A percentile compares a stretch with the other conserved stretches of the same genome.
These are phyloP conservation scores for Cutaneotrichosporon mucoides DNA, from an alignment of 1,284 basidiomycete genomes.

Conservation along the genomic window DNA sequence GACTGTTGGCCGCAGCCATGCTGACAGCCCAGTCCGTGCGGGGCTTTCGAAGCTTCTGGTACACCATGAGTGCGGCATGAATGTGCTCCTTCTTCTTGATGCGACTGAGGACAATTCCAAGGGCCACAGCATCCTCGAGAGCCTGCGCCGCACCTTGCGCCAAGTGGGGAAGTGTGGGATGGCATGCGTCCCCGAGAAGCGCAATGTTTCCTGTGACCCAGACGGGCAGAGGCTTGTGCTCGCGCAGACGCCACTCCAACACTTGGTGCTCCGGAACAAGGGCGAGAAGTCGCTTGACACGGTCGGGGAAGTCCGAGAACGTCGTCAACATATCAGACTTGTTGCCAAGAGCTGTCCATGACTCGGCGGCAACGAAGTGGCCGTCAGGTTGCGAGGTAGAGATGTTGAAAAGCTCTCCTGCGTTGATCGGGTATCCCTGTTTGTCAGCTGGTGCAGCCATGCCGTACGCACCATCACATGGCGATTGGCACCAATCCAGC, in stretches of 20 bases:
- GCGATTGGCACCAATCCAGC: conserved; percentile 46
- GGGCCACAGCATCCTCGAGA: conserved; percentile 44
- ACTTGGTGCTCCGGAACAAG: conserved; percentile 42
- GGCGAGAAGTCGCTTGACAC: conserved; percentile 40
- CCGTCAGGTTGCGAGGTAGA: conserved; percentile 45
- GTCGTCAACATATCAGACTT: conserved; percentile 39
- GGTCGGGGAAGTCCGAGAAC: conserved; percentile 40
- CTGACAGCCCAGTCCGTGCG: conserved; percentile 45
- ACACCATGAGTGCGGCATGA: conserved; percentile 35
- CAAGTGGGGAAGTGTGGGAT: conserved; percentile 40
- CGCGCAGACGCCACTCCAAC: conserved; percentile 46
- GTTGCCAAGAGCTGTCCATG: conserved; percentile 45
- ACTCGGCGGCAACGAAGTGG: conserved; percentile 34
- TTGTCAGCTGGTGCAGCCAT: neutral
- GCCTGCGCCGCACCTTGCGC: conserved; percentile 48
- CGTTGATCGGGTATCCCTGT: conserved; percentile 39
- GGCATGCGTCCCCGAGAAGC: conserved; percentile 38
- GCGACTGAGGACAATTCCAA: conserved; percentile 41
- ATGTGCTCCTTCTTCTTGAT: conserved; percentile 40
- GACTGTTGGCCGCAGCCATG: conserved; percentile 41
- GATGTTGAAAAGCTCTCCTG: conserved; percentile 43
- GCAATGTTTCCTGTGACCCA: conserved; percentile 40
- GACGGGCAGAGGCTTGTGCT: conserved; percentile 37
- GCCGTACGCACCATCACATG: conserved; percentile 40
- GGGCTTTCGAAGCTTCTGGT: conserved; percentile 44